Percentiles rank a stretch among this genome's conserved stretches.
Evolutionary conservation across 208 protist genomes (phyloP).

Genomic region (Crithidia brevicula): DNA sequence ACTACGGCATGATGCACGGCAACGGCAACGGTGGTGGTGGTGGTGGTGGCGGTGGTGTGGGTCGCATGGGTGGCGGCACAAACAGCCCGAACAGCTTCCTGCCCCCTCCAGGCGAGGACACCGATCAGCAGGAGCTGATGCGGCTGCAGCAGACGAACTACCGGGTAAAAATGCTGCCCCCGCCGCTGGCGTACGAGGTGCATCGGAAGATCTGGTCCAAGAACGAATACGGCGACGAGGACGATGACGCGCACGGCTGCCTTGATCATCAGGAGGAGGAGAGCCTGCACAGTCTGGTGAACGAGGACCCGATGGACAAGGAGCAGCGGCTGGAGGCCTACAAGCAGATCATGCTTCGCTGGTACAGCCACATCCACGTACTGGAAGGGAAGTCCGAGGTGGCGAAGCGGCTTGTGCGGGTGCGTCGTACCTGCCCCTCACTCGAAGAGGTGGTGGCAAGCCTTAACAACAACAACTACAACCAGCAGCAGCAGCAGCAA

Average conservation of each 20-base stretch:
- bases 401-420: slow-evolving; percentile 27
- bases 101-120: slow-evolving; percentile 34
- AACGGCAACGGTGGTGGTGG: slow-evolving; percentile 2
- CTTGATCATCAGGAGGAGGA: slow-evolving; percentile 22
- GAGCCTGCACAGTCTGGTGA: slow-evolving; percentile 22
- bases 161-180: slow-evolving; percentile 56
- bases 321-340: slow-evolving; percentile 50
- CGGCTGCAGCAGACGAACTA: slow-evolving; percentile 43
- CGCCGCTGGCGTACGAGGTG: slow-evolving; percentile 44
- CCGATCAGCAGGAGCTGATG: slow-evolving; percentile 38
- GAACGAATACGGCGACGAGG: slow-evolving; percentile 44
- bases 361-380: slow-evolving; percentile 54
- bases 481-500: slow-evolving; percentile 22
- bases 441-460: slow-evolving; percentile 32
- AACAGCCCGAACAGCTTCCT: slow-evolving; percentile 31
- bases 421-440: slow-evolving; percentile 32
- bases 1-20: slow-evolving; percentile 18
- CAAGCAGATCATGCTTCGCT: slow-evolving; percentile 46
- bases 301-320: slow-evolving; percentile 37
- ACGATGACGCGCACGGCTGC: slow-evolving; percentile 22
- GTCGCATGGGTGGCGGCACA: slow-evolving; percentile 10
- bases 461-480: slow-evolving; percentile 19
- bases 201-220: slow-evolving; percentile 47
- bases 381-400: slow-evolving; percentile 45
- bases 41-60: background rate